A percentile compares a stretch with the other conserved stretches of the same genome.
phyloP scores from a whole-genome alignment of 192 early-diverging fungal genomes.

The Coemansia sp. region DNA sequence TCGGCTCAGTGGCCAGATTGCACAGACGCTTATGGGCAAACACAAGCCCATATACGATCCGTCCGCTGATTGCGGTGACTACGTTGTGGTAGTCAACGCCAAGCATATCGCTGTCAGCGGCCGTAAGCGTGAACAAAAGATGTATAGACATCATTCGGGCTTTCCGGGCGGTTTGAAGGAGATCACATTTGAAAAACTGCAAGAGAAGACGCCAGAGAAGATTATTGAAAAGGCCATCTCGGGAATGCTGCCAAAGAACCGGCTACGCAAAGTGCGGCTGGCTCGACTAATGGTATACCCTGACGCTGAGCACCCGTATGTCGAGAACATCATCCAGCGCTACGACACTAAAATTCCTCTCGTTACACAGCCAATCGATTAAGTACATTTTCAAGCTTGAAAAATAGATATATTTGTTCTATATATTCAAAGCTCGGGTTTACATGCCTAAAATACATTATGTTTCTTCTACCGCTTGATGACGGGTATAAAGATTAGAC shows the following conservation, averaged over 20 bases:
- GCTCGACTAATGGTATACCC: slow-evolving; percentile 79
- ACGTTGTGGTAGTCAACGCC: slow-evolving; percentile 94
- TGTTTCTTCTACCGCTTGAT: no score
- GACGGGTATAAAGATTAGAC: no score
- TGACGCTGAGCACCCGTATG: slow-evolving; percentile 84
- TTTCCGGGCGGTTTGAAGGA: slow-evolving; percentile 86
- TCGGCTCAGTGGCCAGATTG: slow-evolving; percentile 79
- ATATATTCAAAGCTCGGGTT: slow-evolving; percentile 43
- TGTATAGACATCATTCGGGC: slow-evolving; percentile 84
- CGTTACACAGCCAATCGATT: slow-evolving; percentile 33
- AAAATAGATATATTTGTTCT: slow-evolving; percentile 2
- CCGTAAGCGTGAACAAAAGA: slow-evolving; percentile 81
- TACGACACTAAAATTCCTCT: slow-evolving; percentile 67
- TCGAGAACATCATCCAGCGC: slow-evolving; percentile 76
- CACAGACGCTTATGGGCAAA: slow-evolving; percentile 92
- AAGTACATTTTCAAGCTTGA: neutral
- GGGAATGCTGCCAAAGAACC: slow-evolving; percentile 95
- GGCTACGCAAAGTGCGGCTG: slow-evolving; percentile 75
- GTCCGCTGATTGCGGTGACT: slow-evolving; percentile 90
- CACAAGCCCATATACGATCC: slow-evolving; percentile 93
- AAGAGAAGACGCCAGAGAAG: slow-evolving; percentile 75
- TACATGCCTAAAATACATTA: no score
- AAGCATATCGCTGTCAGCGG: slow-evolving; percentile 75
- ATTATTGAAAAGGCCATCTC: slow-evolving; percentile 87
- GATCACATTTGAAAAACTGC: slow-evolving; percentile 69